Evolutionary conservation across 805 yeast species (phyloP).

Genomic region (Lipomyces kockii): DNA sequence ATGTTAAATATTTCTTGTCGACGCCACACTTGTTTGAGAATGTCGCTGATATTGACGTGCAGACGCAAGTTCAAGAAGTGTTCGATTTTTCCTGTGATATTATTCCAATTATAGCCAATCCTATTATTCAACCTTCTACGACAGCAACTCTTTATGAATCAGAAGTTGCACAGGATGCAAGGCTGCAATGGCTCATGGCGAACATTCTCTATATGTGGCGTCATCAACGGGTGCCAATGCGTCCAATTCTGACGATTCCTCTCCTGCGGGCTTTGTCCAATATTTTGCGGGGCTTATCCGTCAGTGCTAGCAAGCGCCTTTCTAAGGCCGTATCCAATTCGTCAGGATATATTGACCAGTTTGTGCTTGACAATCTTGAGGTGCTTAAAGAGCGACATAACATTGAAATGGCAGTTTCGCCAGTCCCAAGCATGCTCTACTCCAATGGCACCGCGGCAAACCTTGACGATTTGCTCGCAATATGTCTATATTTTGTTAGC

Average conservation of each 20-base stretch:
- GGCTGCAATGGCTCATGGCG: slow-evolving; percentile 25
- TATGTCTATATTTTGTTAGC: slow-evolving; percentile 24
- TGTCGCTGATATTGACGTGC: neutral
- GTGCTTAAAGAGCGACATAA: slow-evolving; percentile 19
- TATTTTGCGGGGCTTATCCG: slow-evolving; percentile 17
- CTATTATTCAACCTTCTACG: neutral
- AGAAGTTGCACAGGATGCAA: neutral
- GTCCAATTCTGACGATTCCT: neutral
- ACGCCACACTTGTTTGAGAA: slow-evolving; percentile 22
- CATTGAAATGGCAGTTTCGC: slow-evolving; percentile 24
- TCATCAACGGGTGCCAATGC: neutral
- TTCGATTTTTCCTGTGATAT: slow-evolving; percentile 15
- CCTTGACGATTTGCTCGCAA: slow-evolving; percentile 7
- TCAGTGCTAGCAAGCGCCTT: slow-evolving; percentile 4
- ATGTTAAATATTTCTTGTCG: slow-evolving; percentile 17
- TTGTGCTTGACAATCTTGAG: slow-evolving; percentile 10
- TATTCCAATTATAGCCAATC: slow-evolving; percentile 11
- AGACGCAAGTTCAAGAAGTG: neutral
- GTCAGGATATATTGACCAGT: slow-evolving; percentile 8
- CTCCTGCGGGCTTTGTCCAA: slow-evolving; percentile 26
- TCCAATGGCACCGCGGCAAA: neutral
- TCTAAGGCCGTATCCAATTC: slow-evolving; percentile 10
- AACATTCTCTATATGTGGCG: slow-evolving; percentile 24
- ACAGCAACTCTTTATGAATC: neutral
- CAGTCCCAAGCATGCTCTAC: slow-evolving; percentile 13